Conservation (phyloP, 2,329 filamentous ascomycete species). For the Juglanconis juglandina region DNA sequence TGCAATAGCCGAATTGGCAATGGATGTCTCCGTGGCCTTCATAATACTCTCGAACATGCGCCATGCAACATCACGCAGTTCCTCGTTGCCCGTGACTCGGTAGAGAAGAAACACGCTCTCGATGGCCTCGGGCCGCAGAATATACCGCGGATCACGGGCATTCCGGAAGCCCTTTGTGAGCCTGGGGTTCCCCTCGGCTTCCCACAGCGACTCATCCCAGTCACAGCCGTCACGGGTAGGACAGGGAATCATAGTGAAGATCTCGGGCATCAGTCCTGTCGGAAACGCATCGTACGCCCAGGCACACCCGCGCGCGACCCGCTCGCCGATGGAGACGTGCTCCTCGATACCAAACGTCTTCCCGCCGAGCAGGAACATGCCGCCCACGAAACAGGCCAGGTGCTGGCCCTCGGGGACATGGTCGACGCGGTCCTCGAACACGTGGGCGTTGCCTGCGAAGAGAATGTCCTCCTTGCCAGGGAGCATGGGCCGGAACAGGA, state of each 20-base stretch:
- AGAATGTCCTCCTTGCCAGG: slow-evolving; percentile 60
- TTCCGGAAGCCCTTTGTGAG: slow-evolving; percentile 26
- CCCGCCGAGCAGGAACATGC: slow-evolving; percentile 44
- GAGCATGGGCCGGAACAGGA: slow-evolving; percentile 69
- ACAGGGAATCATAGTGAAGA: slow-evolving; percentile 46
- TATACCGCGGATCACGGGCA: slow-evolving; percentile 37
- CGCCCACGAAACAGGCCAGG: slow-evolving; percentile 46
- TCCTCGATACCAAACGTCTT: slow-evolving; percentile 42
- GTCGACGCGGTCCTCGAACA: slow-evolving; percentile 22
- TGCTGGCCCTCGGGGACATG: slow-evolving; percentile 37
- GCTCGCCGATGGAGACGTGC: slow-evolving; percentile 44
- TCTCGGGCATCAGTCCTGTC: slow-evolving; percentile 58
- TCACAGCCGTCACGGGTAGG: slow-evolving; percentile 27
- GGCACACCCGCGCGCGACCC: slow-evolving; percentile 52
- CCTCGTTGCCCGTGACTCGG: slow-evolving; percentile 69
- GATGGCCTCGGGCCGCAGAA: slow-evolving; percentile 67
- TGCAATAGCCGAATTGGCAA: slow-evolving; percentile 22
- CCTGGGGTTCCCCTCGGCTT: slow-evolving; percentile 25
- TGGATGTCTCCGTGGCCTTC: slow-evolving; percentile 47
- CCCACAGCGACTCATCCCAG: slow-evolving; percentile 35
- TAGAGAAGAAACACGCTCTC: slow-evolving; percentile 77
- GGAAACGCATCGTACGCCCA: slow-evolving; percentile 56
- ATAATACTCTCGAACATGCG: slow-evolving; percentile 72
- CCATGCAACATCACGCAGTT: slow-evolving; percentile 74
- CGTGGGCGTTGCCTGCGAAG: slow-evolving; percentile 45